Evolutionary conservation across 345 rosid species (phyloP).

Genomic region (Alliaria petiolata): DNA sequence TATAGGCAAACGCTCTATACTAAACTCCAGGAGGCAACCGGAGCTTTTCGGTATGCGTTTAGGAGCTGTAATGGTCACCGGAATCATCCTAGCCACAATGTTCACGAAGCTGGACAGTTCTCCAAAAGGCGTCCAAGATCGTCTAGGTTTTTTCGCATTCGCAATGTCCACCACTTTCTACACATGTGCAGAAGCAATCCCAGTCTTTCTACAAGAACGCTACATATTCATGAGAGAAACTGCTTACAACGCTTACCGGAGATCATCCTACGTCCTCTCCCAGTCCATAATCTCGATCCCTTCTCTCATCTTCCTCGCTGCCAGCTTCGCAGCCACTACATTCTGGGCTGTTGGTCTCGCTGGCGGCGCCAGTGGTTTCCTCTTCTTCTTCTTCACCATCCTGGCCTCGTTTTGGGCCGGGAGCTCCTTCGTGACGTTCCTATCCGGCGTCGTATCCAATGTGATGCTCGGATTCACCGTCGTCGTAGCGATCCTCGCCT

Average conservation of each 20-base stretch:
- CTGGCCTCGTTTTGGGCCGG: conserved; percentile 92
- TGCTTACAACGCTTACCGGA: conserved; percentile 83
- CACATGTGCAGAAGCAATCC: conserved; percentile 93
- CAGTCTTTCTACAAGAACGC: conserved; percentile 84
- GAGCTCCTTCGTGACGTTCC: conserved; percentile 86
- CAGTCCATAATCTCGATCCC: conserved; percentile 73
- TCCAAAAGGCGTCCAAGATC: conserved; percentile 83
- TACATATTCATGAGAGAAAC: conserved; percentile 98
- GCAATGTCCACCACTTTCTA: conserved; percentile 96
- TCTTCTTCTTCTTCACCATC: conserved; percentile 64
- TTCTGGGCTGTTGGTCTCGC: conserved; percentile 79
- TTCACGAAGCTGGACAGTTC: conserved; percentile 76
- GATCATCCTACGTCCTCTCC: conserved; percentile 88
- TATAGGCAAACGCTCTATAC: conserved; percentile 59
- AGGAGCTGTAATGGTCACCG: conserved; percentile 75
- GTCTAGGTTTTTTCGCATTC: conserved; percentile 86
- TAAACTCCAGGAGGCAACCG: conserved; percentile 76
- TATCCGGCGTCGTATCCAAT: conserved; percentile 80
- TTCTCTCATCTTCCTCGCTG: conserved; percentile 56
- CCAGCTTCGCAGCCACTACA: conserved; percentile 65
- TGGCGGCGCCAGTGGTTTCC: conserved; percentile 66
- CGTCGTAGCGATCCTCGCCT: conserved; percentile 76
- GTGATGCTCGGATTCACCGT: conserved; percentile 87
- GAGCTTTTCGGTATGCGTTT: conserved; percentile 75
- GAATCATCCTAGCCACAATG: conserved; percentile 80